These are phyloP conservation scores for Friedmanniomyces endolithicus DNA, from an alignment of 495 filamentous ascomycete genomes.

Conservation along the genomic window DNA sequence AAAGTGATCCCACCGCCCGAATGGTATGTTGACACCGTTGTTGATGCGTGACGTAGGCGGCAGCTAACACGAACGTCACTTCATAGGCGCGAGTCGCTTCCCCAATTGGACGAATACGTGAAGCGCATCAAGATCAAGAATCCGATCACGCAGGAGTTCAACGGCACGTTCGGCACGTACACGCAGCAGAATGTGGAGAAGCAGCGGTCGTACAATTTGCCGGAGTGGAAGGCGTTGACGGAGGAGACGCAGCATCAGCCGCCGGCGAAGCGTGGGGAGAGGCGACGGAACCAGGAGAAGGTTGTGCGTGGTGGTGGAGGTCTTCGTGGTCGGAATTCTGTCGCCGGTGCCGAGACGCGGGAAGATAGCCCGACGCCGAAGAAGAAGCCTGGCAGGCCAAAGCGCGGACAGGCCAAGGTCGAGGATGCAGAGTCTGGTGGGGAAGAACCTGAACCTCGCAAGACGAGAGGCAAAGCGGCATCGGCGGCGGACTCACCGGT, in stretches of 20 bases:
- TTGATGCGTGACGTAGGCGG: neutral
- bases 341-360: neutral
- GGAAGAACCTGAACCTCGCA: conserved; percentile 1
- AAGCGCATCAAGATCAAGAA: conserved; percentile 90
- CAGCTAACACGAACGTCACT: conserved; percentile 3
- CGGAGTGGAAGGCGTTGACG: conserved; percentile 85
- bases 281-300: conserved; percentile 63
- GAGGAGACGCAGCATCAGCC: conserved; percentile 92
- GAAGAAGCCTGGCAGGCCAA: conserved; percentile 20
- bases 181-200: conserved; percentile 93
- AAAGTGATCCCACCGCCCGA: conserved; percentile 90
- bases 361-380: conserved; percentile 15
- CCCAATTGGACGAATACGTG: conserved; percentile 66
- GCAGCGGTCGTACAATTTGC: conserved; percentile 87
- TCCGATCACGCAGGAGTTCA: conserved; percentile 94
- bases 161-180: conserved; percentile 83
- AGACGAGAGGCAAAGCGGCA: conserved; percentile 8
- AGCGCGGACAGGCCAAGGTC: neutral
- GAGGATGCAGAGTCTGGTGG: conserved; percentile 13
- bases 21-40: conserved; percentile 47
- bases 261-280: conserved; percentile 82
- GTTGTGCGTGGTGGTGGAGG: conserved; percentile 27
- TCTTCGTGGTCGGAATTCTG: conserved; percentile 13
- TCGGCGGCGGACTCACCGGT: conserved; percentile 19
- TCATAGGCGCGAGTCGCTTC: conserved; percentile 55